Evolutionary conservation across 108 stramenopile genomes (phyloP).

Genomic region (Fragilaria radians): DNA sequence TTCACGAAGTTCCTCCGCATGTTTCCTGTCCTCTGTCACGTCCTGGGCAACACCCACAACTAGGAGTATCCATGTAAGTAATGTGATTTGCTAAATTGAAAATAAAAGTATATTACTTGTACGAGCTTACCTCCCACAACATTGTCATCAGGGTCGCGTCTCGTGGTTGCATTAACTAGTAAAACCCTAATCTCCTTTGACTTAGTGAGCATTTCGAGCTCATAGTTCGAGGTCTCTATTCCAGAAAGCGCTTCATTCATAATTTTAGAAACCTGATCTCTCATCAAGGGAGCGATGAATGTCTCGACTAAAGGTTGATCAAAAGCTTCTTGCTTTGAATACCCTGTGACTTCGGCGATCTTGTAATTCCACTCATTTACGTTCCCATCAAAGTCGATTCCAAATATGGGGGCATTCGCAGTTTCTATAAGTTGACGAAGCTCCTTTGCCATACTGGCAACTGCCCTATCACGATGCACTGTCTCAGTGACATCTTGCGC

Average conservation of each 20-base stretch:
- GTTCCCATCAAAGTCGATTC: slow-evolving; percentile 60
- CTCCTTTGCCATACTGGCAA: slow-evolving; percentile 55
- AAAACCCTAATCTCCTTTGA: slow-evolving; percentile 33
- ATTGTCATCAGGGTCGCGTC: slow-evolving; percentile 42
- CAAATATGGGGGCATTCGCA: slow-evolving; percentile 81
- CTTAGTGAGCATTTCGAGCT: slow-evolving; percentile 64
- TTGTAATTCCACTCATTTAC: slow-evolving; percentile 70
- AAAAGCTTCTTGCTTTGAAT: slow-evolving; percentile 56
- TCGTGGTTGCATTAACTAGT: slow-evolving; percentile 58
- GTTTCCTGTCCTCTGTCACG: slow-evolving; percentile 54
- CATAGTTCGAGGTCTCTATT: slow-evolving; percentile 63
- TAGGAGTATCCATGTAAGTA: neutral
- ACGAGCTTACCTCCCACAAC: slow-evolving; percentile 37
- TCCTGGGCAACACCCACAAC: slow-evolving; percentile 64
- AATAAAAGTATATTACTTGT: neutral
- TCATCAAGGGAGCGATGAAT: slow-evolving; percentile 54
- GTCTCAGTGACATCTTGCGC: slow-evolving; percentile 77
- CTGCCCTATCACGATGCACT: slow-evolving; percentile 43
- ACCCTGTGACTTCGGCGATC: slow-evolving; percentile 55
- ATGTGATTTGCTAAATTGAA: neutral
- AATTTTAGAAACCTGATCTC: slow-evolving; percentile 43
- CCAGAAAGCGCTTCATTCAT: slow-evolving; percentile 44
- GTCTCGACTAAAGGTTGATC: slow-evolving; percentile 49
- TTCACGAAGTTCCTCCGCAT: slow-evolving; percentile 42
- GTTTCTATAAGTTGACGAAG: slow-evolving; percentile 67